Conservation (phyloP, 495 filamentous ascomycete species). For the Lophiotrema nucula region DNA sequence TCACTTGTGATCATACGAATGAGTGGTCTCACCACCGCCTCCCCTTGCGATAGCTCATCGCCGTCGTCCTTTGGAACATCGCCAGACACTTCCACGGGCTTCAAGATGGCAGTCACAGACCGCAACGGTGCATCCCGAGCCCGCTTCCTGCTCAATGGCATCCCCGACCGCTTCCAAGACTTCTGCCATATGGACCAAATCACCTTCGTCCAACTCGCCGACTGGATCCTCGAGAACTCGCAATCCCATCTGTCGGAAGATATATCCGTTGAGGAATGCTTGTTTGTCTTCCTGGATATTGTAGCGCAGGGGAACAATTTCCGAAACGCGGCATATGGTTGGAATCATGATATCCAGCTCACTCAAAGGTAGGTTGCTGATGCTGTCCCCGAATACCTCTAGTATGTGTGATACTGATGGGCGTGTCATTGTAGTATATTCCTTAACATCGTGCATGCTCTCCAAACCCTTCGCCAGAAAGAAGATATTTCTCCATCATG, state of each 20-base stretch:
- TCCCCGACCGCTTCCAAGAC: conserved; percentile 31
- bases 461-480: conserved; percentile 23
- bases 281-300: conserved; percentile 33
- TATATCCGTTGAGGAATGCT: conserved; percentile 27
- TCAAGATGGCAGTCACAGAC: conserved; percentile 10
- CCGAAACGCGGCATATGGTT: conserved; percentile 13
- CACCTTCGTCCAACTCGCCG: conserved; percentile 31
- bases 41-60: not conserved
- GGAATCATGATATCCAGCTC: conserved; percentile 27
- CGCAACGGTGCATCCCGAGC: conserved; percentile 13
- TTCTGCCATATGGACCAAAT: conserved; percentile 34
- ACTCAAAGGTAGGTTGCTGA: conserved; percentile 18
- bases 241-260: conserved; percentile 6
- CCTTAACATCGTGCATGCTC: conserved; percentile 20
- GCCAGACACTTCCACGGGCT: not conserved
- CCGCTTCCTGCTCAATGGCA: conserved; percentile 21
- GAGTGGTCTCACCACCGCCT: not conserved
- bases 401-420: too few species aligned
- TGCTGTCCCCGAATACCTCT: too few species aligned
- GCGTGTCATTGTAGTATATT: too few species aligned
- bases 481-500: conserved; percentile 24
- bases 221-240: conserved; percentile 26
- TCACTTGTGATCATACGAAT: too few species aligned
- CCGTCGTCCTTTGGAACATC: not conserved
- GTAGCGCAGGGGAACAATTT: conserved; percentile 30